These are phyloP conservation scores for Exophiala sp. DNA, from an alignment of 2,329 filamentous ascomycete genomes.

Conservation along the genomic window DNA sequence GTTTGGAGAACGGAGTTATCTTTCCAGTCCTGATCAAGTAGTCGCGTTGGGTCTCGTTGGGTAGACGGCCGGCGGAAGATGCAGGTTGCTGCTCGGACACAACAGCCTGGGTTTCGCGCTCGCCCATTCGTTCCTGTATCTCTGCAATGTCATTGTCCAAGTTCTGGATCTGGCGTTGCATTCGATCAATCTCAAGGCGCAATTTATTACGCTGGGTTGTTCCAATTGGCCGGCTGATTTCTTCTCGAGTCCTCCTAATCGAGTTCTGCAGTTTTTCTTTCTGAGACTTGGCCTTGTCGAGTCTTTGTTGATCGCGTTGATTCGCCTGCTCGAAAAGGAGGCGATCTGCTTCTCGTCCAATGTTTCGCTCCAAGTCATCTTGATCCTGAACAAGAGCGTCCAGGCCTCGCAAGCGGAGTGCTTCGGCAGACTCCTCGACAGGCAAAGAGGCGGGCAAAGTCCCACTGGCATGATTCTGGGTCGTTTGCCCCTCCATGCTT, in stretches of 20 bases:
- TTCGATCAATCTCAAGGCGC: conserved; percentile 33
- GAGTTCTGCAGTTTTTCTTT: conserved; percentile 62
- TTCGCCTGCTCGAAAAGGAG: conserved; percentile 60
- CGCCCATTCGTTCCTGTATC: conserved; percentile 76
- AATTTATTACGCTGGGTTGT: conserved; percentile 43
- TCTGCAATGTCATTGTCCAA: conserved; percentile 71
- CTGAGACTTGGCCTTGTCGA: conserved; percentile 55
- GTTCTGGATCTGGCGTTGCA: conserved; percentile 58
- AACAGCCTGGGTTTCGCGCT: conserved; percentile 56
- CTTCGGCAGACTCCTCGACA: conserved; percentile 49
- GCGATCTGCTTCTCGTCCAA: conserved; percentile 63
- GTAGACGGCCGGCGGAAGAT: conserved; percentile 54
- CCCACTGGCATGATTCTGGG: not conserved
- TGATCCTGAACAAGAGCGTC: conserved; percentile 75
- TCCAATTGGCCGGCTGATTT: conserved; percentile 54
- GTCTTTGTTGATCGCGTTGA: conserved; percentile 60
- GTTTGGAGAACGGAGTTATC: conserved; percentile 89
- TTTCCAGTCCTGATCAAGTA: conserved; percentile 94
- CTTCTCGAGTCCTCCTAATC: conserved; percentile 57
- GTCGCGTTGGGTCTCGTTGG: conserved; percentile 79
- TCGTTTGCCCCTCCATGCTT: not conserved
- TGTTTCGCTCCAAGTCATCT: conserved; percentile 85
- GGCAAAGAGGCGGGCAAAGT: not conserved
- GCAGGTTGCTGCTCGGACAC: conserved; percentile 42
- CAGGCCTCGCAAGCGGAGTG: conserved; percentile 58